Percentiles rank a stretch among this genome's conserved stretches.
phyloP scores from a whole-genome alignment of 163 green algal species.

The Chlorella variabilis region DNA sequence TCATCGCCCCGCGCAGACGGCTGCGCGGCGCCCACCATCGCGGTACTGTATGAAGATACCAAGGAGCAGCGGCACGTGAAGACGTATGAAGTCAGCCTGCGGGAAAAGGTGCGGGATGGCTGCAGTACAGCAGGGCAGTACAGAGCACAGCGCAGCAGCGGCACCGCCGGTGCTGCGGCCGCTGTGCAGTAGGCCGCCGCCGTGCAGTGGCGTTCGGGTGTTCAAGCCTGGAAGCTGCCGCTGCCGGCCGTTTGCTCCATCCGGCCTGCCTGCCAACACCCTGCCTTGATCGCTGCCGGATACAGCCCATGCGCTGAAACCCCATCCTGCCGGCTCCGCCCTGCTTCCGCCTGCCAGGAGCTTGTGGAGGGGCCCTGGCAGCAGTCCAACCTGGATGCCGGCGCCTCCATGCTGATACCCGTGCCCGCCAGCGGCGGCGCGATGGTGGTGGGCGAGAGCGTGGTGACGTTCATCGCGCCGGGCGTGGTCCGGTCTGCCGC shows the following conservation, averaged over 20 bases:
- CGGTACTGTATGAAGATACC: slow-evolving; percentile 92
- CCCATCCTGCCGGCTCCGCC: too few species aligned
- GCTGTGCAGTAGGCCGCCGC: too few species aligned
- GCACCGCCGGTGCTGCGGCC: too few species aligned
- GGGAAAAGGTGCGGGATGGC: slow-evolving; percentile 67
- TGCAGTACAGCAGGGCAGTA: background rate
- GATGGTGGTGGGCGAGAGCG: slow-evolving; percentile 49
- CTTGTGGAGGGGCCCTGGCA: slow-evolving; percentile 77
- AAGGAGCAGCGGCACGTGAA: slow-evolving; percentile 88
- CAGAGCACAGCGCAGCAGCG: background rate
- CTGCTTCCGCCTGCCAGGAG: too few species aligned
- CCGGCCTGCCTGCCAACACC: too few species aligned
- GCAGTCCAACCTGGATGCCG: slow-evolving; percentile 83
- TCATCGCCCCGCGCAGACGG: too few species aligned
- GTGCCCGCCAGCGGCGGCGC: slow-evolving; percentile 82
- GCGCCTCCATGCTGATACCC: slow-evolving; percentile 80
- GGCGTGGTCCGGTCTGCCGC: slow-evolving; percentile 31
- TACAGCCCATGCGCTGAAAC: too few species aligned
- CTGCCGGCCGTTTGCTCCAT: too few species aligned
- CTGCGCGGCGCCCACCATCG: slow-evolving; percentile 75
- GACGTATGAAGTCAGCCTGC: slow-evolving; percentile 87
- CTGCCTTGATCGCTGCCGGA: too few species aligned
- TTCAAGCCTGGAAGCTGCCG: too few species aligned
- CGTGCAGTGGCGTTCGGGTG: too few species aligned
- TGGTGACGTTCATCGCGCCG: slow-evolving; percentile 22